These are phyloP conservation scores for Magnusiomyces clavatus DNA, from an alignment of 1,139 yeast species.

Conservation along the genomic window DNA sequence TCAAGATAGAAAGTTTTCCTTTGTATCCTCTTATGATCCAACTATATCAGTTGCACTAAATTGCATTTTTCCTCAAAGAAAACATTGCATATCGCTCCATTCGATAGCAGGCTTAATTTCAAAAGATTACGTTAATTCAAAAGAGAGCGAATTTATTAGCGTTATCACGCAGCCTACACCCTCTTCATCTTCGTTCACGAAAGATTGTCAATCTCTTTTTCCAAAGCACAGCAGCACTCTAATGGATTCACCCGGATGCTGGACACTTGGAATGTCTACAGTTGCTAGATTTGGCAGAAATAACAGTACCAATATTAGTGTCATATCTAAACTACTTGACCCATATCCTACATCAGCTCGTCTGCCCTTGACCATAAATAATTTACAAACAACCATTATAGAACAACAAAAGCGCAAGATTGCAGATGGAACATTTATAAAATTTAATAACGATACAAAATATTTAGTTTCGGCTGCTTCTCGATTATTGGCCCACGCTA, in stretches of 20 bases:
- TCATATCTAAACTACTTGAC: not conserved
- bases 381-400: not conserved
- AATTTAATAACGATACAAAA: not conserved
- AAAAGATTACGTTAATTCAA: too few relatives aligned
- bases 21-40: not conserved
- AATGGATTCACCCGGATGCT: not conserved
- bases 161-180: too few relatives aligned
- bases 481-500: slow-evolving; percentile 1
- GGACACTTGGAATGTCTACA: not conserved
- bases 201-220: too few relatives aligned
- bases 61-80: not conserved
- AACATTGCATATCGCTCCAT: not conserved
- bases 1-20: not conserved
- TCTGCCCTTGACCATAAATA: slow-evolving; percentile 1
- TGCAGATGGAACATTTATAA: not conserved
- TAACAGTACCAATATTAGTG: not conserved
- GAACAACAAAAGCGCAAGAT: not conserved
- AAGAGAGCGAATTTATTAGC: too few relatives aligned
- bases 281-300: slow-evolving; percentile 1
- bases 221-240: too few relatives aligned
- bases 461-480: slow-evolving; percentile 2
- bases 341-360: not conserved
- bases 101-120: not conserved
- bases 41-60: not conserved
- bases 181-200: too few relatives aligned